These are phyloP conservation scores for Trichoderma gracile DNA, from an alignment of 2,329 filamentous ascomycete species.

Conservation along the genomic window DNA sequence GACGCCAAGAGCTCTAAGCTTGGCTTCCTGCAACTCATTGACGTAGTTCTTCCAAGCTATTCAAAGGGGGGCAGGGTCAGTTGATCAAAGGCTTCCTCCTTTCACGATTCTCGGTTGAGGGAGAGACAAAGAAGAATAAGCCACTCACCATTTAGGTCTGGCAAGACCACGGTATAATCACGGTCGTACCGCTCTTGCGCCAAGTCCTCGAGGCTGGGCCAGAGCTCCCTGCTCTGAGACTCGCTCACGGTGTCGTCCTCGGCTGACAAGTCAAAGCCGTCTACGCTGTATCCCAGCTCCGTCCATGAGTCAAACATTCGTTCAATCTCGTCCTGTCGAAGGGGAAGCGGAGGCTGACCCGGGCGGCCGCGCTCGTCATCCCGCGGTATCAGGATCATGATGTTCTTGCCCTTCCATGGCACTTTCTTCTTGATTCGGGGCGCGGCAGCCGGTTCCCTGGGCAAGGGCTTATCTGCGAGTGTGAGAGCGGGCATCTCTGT, in stretches of 20 bases:
- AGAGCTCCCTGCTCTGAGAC: constrained; percentile 67
- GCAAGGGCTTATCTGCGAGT: constrained; percentile 39
- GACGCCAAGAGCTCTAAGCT: constrained; percentile 87
- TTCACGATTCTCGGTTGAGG: neutral
- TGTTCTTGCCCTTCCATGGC: constrained; percentile 73
- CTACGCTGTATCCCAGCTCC: constrained; percentile 66
- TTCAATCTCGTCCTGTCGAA: constrained; percentile 57
- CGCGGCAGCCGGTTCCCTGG: constrained; percentile 47
- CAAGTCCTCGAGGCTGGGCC: constrained; percentile 64
- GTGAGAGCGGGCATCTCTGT: constrained; percentile 36
- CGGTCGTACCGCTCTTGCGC: constrained; percentile 54
- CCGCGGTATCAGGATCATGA: constrained; percentile 67
- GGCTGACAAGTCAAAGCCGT: constrained; percentile 67
- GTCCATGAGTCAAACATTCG: constrained; percentile 67
- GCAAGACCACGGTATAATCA: constrained; percentile 64
- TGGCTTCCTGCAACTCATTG: constrained; percentile 81
- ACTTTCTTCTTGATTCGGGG: constrained; percentile 70
- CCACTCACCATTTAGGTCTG: constrained; percentile 62
- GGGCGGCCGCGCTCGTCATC: constrained; percentile 65
- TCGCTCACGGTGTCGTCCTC: constrained; percentile 46
- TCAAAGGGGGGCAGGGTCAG: constrained; percentile 26
- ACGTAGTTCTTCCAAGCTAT: constrained; percentile 75
- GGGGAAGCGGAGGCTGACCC: constrained; percentile 55
- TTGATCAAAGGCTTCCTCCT: neutral
- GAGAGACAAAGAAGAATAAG: neutral